A percentile compares a stretch with the other conserved stretches of the same genome.
Conservation (phyloP, 2,329 filamentous ascomycete species). For the Pseudogymnoascus sp. region DNA sequence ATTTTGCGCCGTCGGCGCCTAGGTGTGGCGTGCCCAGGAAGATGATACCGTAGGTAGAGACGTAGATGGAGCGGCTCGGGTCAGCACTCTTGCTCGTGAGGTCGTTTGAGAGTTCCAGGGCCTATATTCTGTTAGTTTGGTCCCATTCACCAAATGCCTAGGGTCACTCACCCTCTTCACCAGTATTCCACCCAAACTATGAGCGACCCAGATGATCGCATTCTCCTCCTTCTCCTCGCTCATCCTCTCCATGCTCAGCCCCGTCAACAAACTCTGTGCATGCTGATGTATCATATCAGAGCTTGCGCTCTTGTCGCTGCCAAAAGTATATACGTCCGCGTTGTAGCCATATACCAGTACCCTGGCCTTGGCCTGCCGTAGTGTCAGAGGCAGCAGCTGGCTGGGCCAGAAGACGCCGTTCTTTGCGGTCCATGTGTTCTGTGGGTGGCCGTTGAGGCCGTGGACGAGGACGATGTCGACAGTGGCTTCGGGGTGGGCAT, state of each 20-base stretch:
- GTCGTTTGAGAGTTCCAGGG: slow-evolving; percentile 59
- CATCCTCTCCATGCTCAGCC: slow-evolving; percentile 54
- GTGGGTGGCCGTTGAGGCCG: slow-evolving; percentile 58
- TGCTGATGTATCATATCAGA: slow-evolving; percentile 63
- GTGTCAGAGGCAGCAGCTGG: slow-evolving; percentile 54
- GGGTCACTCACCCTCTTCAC: slow-evolving; percentile 45
- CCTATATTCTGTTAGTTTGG: slow-evolving; percentile 22
- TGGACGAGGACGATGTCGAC: slow-evolving; percentile 64
- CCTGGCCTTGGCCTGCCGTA: slow-evolving; percentile 51
- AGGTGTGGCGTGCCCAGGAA: slow-evolving; percentile 72
- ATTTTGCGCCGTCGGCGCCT: slow-evolving; percentile 59
- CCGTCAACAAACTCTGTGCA: slow-evolving; percentile 59
- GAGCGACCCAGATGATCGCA: slow-evolving; percentile 69
- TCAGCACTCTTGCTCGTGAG: slow-evolving; percentile 51
- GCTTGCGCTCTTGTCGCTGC: slow-evolving; percentile 45
- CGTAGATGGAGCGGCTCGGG: slow-evolving; percentile 58
- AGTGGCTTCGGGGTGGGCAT: slow-evolving; percentile 49
- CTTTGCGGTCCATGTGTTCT: slow-evolving; percentile 52
- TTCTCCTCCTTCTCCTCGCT: slow-evolving; percentile 48
- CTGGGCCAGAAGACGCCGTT: slow-evolving; percentile 60
- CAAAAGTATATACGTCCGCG: slow-evolving; percentile 49
- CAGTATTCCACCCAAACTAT: slow-evolving; percentile 66
- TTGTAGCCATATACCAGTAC: slow-evolving; percentile 70
- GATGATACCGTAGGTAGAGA: slow-evolving; percentile 68
- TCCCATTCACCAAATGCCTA: background rate